phyloP scores from a whole-genome alignment of 345 rosid genomes.

The Trapa bicornis region DNA sequence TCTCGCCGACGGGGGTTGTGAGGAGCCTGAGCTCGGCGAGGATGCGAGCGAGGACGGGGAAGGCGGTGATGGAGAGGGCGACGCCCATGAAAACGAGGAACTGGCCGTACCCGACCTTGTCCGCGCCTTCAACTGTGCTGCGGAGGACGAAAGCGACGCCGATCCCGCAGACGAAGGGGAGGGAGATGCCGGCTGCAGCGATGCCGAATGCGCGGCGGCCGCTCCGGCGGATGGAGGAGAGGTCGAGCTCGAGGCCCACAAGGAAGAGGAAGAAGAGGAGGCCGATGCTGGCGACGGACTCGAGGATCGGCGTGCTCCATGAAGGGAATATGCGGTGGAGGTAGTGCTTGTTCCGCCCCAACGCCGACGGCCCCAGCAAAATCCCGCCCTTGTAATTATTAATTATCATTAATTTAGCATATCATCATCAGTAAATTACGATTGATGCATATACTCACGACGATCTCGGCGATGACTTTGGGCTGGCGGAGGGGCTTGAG shows the following conservation, averaged over 20 bases:
- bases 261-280: constrained; percentile 84
- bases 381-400: constrained; percentile 54
- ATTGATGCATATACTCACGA: constrained; percentile 25
- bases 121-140: constrained; percentile 27
- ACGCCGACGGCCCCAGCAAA: constrained; percentile 66
- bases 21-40: constrained; percentile 76
- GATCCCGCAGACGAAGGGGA: constrained; percentile 56
- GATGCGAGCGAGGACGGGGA: constrained; percentile 87
- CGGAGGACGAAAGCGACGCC: constrained; percentile 56
- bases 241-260: constrained; percentile 78
- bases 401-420: no score
- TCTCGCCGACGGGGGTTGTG: constrained; percentile 56
- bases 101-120: constrained; percentile 44
- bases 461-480: constrained; percentile 79
- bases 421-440: no score
- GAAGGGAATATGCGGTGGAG: constrained; percentile 41
- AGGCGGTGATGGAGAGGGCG: constrained; percentile 86
- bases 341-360: constrained; percentile 45
- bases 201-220: constrained; percentile 60
- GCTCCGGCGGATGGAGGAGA: constrained; percentile 48
- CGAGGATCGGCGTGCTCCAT: constrained; percentile 66
- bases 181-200: constrained; percentile 57
- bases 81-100: constrained; percentile 86
- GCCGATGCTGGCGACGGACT: constrained; percentile 70
- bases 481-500: constrained; percentile 94